Evolutionary conservation across 2,329 filamentous ascomycete species (phyloP).

Genomic region (Emydomyces testavorans): DNA sequence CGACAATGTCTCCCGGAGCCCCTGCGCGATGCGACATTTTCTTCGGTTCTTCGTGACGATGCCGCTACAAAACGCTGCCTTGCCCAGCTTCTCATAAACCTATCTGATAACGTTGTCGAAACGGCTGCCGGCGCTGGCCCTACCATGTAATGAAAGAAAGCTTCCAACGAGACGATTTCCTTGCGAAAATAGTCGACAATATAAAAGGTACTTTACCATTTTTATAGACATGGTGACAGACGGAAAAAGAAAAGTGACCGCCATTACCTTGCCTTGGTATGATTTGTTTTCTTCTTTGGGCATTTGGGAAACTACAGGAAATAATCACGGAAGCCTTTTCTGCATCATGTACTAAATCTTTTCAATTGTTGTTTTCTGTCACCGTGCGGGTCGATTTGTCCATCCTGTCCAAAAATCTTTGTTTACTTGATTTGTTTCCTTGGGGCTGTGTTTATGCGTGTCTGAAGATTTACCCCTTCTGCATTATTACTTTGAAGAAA

Average conservation of each 20-base stretch:
- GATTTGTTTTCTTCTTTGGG: slow-evolving; percentile 2
- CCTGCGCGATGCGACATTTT: slow-evolving; percentile 97
- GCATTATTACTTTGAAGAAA: not conserved
- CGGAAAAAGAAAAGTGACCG: not conserved
- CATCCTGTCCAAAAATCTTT: not conserved
- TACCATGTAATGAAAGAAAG: slow-evolving; percentile 27
- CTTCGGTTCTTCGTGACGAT: slow-evolving; percentile 88
- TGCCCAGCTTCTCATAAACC: slow-evolving; percentile 90
- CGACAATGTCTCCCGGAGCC: slow-evolving; percentile 94
- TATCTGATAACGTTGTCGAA: slow-evolving; percentile 74
- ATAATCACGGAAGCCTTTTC: not conserved
- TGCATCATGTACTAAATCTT: slow-evolving; percentile 9
- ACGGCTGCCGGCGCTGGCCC: slow-evolving; percentile 27
- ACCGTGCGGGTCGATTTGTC: not conserved
- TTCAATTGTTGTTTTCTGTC: not conserved
- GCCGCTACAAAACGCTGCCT: slow-evolving; percentile 95
- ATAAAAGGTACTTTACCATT: slow-evolving; percentile 1
- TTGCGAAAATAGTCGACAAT: not conserved
- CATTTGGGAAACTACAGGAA: slow-evolving; percentile 7
- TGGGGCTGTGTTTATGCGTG: not conserved
- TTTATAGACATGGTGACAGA: slow-evolving; percentile 1
- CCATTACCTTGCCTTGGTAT: not conserved
- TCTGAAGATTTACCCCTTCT: not conserved
- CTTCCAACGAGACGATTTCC: not conserved
- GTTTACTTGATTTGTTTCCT: not conserved